A percentile compares a stretch with the other conserved stretches of the same genome.
Conservation (phyloP, 257 asterid species). For the Gentiana dahurica region DNA sequence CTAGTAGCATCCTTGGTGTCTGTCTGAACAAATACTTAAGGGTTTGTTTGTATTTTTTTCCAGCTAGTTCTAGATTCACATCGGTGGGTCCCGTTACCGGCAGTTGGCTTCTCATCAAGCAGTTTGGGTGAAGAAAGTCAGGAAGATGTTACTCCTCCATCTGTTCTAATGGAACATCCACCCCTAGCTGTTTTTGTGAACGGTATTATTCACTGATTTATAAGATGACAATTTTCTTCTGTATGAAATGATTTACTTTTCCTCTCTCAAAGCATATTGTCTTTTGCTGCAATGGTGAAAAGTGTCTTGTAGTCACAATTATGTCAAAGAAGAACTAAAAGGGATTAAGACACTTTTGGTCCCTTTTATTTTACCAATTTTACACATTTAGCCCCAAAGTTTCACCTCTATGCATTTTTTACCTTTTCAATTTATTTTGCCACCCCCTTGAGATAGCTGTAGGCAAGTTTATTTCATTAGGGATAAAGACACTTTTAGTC, state of each 20-base stretch:
- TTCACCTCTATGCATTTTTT: too few species aligned
- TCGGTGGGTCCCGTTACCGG: constrained; percentile 66
- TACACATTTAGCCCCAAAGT: too few species aligned
- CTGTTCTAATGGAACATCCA: constrained; percentile 96
- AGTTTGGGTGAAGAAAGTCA: constrained; percentile 64
- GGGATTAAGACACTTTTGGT: too few species aligned
- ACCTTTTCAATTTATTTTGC: too few species aligned
- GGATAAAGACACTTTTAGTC: too few species aligned
- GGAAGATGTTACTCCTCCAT: constrained; percentile 78
- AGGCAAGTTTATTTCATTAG: too few species aligned
- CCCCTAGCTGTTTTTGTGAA: constrained; percentile 90
- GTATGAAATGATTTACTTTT: constrained; percentile 1
- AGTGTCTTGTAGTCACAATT: too few species aligned
- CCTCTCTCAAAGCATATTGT: not conserved
- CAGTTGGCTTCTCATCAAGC: constrained; percentile 83
- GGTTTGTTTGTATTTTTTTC: constrained; percentile 15
- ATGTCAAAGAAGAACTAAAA: too few species aligned
- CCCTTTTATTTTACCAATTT: too few species aligned
- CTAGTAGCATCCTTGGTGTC: too few species aligned
- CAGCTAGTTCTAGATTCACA: constrained; percentile 92
- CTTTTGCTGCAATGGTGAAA: not conserved
- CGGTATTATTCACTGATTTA: constrained; percentile 26
- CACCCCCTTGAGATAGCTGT: too few species aligned
- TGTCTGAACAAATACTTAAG: constrained; percentile 5
- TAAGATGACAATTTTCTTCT: not conserved